These are phyloP conservation scores for Sclerotinia nivalis DNA, from an alignment of 2,329 filamentous ascomycete species.

Conservation along the genomic window DNA sequence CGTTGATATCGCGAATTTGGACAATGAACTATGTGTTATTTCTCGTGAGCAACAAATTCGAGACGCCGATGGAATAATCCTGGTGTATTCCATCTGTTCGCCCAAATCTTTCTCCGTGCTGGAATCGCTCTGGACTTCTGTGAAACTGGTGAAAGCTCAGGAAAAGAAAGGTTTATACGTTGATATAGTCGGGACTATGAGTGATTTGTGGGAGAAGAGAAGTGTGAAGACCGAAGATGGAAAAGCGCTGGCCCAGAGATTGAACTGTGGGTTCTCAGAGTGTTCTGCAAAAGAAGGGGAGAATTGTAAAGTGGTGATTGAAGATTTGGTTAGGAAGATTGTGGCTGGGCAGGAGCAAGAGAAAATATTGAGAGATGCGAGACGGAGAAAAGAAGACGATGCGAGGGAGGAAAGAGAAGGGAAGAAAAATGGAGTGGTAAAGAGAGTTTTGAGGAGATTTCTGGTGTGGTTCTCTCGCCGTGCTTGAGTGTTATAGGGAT, in stretches of 20 bases:
- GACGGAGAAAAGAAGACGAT: background rate
- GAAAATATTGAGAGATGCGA: background rate
- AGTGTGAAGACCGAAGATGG: conserved; percentile 5
- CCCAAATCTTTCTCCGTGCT: background rate
- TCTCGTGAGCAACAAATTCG: background rate
- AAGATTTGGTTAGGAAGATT: conserved; percentile 1
- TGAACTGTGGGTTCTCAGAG: conserved; percentile 10
- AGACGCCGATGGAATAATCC: background rate
- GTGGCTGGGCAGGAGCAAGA: background rate
- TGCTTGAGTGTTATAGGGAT: background rate
- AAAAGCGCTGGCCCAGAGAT: conserved; percentile 1
- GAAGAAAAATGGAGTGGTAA: conserved; percentile 12
- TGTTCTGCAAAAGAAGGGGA: conserved; percentile 12
- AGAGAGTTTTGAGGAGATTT: conserved; percentile 7
- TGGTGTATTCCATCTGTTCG: conserved; percentile 15
- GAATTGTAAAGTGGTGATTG: conserved; percentile 4
- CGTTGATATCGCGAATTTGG: background rate
- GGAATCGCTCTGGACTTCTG: background rate
- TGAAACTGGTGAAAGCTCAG: background rate
- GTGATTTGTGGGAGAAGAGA: conserved; percentile 19
- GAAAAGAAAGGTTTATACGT: conserved; percentile 5
- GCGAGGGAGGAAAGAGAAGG: background rate
- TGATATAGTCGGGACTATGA: conserved; percentile 11
- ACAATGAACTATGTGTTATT: rapidly evolving
- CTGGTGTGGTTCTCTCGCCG: background rate